Evolutionary conservation across 176 grass and related monocot species (phyloP), one percentile per base, ranked within the genome.

Genomic region (Tillandsia leiboldiana): DNA sequence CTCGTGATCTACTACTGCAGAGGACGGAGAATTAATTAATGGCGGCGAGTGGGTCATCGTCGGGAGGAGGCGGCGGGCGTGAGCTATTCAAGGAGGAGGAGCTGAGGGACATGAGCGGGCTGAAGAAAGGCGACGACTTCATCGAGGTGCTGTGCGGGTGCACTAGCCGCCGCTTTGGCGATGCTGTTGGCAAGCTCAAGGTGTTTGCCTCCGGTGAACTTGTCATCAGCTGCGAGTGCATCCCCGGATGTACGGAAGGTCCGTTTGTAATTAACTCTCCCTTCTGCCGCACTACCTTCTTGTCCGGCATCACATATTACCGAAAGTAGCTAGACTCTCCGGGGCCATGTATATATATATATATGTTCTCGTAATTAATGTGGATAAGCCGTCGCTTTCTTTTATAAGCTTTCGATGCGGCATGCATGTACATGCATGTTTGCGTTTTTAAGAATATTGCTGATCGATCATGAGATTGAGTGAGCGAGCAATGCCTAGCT

Each of bases 101-200:
- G n/a, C 51, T 82, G 56, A 82, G 58, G 26, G 56, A 72, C 61
- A 72, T 82, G 68, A 66, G 64, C 65, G 80, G 73, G 28, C 69
- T 82, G 26, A 67, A 49, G 10, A 77, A 58, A 18, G 80, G 80
- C 51, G 73, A 72, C 47, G 65, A 62, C 66, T 82, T 72, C 50
- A 50, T 82, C 54, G 80, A 82, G 18, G 73, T 82, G 53, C 50
- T 64, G 48, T 82, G 80, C 13, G 80, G 80, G 3, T 82, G 80
- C 67, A 82, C 80, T 33, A 75, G 67, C 68, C 51, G 53, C 63
- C 73, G 73, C 2, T 82, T 53, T 10, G 80, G 80, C 15, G 80
- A 82, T 52, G 70, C 73, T 18, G 80, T 82, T 9, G 73, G 80
- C 9, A 82, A 65, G 29, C 56, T 82, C 20, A 12, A 51, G 22